phyloP scores from a whole-genome alignment of 768 basidiomycete species.

The Boletus insuetus region DNA sequence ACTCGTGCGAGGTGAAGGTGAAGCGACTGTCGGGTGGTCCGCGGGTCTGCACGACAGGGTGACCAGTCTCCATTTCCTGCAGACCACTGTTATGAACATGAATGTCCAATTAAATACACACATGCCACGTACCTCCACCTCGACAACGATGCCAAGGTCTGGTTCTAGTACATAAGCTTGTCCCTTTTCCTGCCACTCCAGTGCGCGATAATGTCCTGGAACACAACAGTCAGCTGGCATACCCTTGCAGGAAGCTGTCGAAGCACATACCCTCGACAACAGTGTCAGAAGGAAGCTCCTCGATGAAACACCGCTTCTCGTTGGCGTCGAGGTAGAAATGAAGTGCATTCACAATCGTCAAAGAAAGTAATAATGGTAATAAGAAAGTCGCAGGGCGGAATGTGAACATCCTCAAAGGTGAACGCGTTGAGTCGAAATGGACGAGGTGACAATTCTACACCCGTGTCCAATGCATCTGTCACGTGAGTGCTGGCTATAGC shows the following conservation, averaged over 20 bases:
- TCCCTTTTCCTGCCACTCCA: constrained; percentile 81
- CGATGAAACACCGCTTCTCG: constrained; percentile 92
- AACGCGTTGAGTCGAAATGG: neutral
- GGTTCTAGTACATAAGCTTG: constrained; percentile 70
- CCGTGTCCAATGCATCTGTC: constrained; percentile 2
- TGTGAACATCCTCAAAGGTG: constrained; percentile 23
- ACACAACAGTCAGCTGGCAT: neutral
- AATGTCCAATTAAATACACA: neutral
- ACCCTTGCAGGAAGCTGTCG: neutral
- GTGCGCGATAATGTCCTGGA: constrained; percentile 85
- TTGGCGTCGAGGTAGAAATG: constrained; percentile 97
- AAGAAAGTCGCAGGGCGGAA: constrained; percentile 26
- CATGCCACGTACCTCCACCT: constrained; percentile 70
- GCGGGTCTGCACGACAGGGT: constrained; percentile 83
- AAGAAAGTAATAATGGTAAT: constrained; percentile 39
- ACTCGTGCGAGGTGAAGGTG: constrained; percentile 96
- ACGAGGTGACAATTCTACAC: neutral
- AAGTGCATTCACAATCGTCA: constrained; percentile 62
- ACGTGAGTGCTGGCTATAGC: constrained; percentile 11
- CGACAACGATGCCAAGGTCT: constrained; percentile 84
- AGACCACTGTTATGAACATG: neutral
- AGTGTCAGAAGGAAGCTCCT: constrained; percentile 94
- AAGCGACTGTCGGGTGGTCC: constrained; percentile 90
- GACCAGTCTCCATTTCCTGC: constrained; percentile 83
- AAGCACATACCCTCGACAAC: constrained; percentile 77